Conservation (phyloP, 2,329 filamentous ascomycete genomes). For the Thermochaetoides dissita region DNA sequence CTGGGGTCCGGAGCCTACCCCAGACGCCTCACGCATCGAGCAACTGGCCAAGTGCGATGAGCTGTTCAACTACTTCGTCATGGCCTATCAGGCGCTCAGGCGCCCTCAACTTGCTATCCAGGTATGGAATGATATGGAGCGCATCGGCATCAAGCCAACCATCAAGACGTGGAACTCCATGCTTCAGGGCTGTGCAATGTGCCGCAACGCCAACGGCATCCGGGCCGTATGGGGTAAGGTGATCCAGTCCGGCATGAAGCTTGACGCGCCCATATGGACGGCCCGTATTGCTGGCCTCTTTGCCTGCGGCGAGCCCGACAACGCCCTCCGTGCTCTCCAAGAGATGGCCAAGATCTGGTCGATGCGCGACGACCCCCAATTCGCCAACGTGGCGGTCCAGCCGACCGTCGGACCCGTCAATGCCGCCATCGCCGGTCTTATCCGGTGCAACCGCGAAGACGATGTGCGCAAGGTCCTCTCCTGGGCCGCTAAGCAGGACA, state of each 20-base stretch:
- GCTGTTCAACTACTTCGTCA: constrained; percentile 24
- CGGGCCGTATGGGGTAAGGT: constrained; percentile 56
- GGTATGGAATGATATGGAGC: constrained; percentile 29
- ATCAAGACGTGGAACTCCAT: constrained; percentile 58
- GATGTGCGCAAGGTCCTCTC: constrained; percentile 40
- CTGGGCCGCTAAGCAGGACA: constrained; percentile 43
- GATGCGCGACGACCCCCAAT: constrained; percentile 19
- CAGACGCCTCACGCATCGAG: constrained; percentile 8
- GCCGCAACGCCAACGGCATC: constrained; percentile 44
- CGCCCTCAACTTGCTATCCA: constrained; percentile 18
- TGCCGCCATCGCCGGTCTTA: constrained; percentile 50
- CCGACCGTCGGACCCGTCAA: constrained; percentile 56
- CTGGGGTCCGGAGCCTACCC: constrained; percentile 15
- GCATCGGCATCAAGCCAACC: constrained; percentile 41
- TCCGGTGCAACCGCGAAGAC: constrained; percentile 32
- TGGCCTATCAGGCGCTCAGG: constrained; percentile 20
- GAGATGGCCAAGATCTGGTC: constrained; percentile 53
- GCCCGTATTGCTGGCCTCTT: constrained; percentile 55
- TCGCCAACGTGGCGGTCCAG: constrained; percentile 29
- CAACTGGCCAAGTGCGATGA: constrained; percentile 9
- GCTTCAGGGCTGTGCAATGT: constrained; percentile 53
- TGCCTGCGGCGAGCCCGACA: constrained; percentile 34
- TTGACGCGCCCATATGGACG: constrained; percentile 57
- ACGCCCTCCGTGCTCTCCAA: constrained; percentile 48
- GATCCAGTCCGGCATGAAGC: constrained; percentile 37